Base-by-base conservation (phyloP, 169 alveolate species). In the Plasmodium billcollinsi region DNA sequence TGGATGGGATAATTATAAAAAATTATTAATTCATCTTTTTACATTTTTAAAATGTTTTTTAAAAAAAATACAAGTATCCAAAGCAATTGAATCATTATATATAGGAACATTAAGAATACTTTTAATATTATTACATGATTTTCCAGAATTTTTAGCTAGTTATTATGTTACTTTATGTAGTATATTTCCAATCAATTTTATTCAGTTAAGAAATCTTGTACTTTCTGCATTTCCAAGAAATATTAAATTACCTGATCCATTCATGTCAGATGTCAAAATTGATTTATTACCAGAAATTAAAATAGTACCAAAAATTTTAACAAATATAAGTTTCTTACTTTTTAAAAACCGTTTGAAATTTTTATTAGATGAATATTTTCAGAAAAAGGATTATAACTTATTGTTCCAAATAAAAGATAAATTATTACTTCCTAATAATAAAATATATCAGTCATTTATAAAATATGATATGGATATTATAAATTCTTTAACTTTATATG, bases 111-210 rank as follows among this genome's bases (percentile, higher is more conserved):
- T 96, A 45, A 95, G 98, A 90, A 90, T 98, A 56, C 95, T 98
- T 69, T 93, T 98, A 65, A 95, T 97, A 66, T 90, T 97, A 88
- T 90, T 97, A 78, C 98, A 98, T 93, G 99, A 98, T 73, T 98
- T 93, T 83, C 99, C 99, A 12, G 99, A 99, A 91, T 98, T 98
- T 95, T 93, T 98, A 20, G 97, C 99, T 70, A 97, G 97, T 59
- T 98, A 96, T 95, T 95, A 98, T 93, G 96, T 95, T 69, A 91
- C 97, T 74, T 95, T 98, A 90, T 96, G 99, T 89, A 97, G 96
- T 91, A 94, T 91, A 52, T 93, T 98, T 71, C 98, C 99, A 65
- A 94, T 97, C 26, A 93, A 97, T 90, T 97, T 98, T 89, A 95
- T 98, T 50, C 97, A 93, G 73, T 92, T 99, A 74, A 96, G 99